Conservation (phyloP, 108 stramenopile species). For the Pseudonitzschia pungens region DNA sequence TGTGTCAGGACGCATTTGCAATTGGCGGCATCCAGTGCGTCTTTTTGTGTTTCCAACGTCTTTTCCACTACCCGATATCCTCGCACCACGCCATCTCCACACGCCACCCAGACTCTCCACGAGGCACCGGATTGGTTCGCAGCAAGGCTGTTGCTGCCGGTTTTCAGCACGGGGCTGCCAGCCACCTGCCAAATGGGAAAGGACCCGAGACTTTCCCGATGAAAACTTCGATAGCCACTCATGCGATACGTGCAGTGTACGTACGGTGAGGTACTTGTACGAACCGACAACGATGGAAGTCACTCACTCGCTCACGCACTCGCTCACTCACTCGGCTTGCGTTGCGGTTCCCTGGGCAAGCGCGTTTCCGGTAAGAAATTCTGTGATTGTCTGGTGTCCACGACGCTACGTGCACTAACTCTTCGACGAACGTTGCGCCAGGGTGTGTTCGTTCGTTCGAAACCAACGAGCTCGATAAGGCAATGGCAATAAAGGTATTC, state of each 20-base stretch:
- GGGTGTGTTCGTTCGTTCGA: too few relatives aligned
- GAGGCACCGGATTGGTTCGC: neutral
- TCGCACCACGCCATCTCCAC: conserved; percentile 41
- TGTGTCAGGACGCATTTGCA: conserved; percentile 22
- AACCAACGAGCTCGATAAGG: too few relatives aligned
- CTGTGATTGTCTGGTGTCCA: too few relatives aligned
- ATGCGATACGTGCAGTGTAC: conserved; percentile 7
- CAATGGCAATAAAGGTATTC: too few relatives aligned
- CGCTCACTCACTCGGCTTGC: too few relatives aligned
- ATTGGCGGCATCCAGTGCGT: conserved; percentile 44
- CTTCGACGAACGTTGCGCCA: too few relatives aligned
- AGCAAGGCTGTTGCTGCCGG: neutral
- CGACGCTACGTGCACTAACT: too few relatives aligned
- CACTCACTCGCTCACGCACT: too few relatives aligned
- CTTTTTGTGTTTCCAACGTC: conserved; percentile 21
- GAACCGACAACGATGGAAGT: too few relatives aligned
- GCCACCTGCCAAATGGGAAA: conserved; percentile 36
- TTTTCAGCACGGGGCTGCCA: conserved; percentile 16
- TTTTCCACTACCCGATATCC: conserved; percentile 34
- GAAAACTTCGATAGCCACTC: conserved; percentile 50
- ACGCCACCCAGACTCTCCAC: conserved; percentile 32
- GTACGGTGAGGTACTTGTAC: too few relatives aligned
- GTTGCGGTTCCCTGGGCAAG: too few relatives aligned
- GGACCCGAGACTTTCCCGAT: conserved; percentile 38
- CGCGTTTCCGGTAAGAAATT: too few relatives aligned